Percentiles rank a stretch among this genome's conserved stretches.
These are phyloP conservation scores for Axilococcus clingmanii DNA, from an alignment of 139 green algal genomes.

Conservation along the genomic window DNA sequence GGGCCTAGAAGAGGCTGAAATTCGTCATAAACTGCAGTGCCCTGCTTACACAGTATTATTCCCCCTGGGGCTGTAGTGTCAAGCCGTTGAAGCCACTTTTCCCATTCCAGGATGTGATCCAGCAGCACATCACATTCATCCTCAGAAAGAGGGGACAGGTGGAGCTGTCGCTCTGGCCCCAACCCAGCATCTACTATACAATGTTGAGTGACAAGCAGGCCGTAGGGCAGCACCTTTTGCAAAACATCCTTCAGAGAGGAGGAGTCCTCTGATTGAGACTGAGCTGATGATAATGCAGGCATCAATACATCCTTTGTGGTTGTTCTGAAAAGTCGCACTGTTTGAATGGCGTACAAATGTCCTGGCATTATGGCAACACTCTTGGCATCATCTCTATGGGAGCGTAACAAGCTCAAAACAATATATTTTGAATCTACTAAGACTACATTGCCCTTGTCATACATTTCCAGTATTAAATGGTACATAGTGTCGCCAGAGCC, in stretches of 20 bases:
- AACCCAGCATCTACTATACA: conserved; percentile 57
- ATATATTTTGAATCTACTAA: conserved; percentile 80
- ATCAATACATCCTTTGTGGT: conserved; percentile 12
- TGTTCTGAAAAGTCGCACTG: conserved; percentile 26
- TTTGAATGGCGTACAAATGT: conserved; percentile 62
- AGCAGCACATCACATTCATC: conserved; percentile 25
- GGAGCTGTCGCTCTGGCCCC: conserved; percentile 16
- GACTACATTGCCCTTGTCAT: conserved; percentile 92
- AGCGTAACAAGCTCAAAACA: conserved; percentile 87
- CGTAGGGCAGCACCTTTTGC: conserved; percentile 52
- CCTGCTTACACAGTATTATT: conserved; percentile 25
- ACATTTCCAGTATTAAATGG: conserved; percentile 96
- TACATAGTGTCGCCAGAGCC: conserved; percentile 61
- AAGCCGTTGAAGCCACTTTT: conserved; percentile 42
- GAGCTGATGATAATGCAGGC: conserved; percentile 4
- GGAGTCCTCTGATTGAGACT: background rate
- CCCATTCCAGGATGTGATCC: conserved; percentile 10
- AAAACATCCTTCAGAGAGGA: conserved; percentile 20
- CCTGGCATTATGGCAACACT: conserved; percentile 63
- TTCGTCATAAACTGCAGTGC: conserved; percentile 44
- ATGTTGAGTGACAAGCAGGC: conserved; percentile 73
- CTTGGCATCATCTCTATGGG: conserved; percentile 83
- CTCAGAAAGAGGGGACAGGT: conserved; percentile 7
- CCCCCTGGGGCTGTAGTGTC: conserved; percentile 37
- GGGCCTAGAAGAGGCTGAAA: conserved; percentile 74